phyloP scores from a whole-genome alignment of 2,329 filamentous ascomycete species.

The Penicillium sp. region DNA sequence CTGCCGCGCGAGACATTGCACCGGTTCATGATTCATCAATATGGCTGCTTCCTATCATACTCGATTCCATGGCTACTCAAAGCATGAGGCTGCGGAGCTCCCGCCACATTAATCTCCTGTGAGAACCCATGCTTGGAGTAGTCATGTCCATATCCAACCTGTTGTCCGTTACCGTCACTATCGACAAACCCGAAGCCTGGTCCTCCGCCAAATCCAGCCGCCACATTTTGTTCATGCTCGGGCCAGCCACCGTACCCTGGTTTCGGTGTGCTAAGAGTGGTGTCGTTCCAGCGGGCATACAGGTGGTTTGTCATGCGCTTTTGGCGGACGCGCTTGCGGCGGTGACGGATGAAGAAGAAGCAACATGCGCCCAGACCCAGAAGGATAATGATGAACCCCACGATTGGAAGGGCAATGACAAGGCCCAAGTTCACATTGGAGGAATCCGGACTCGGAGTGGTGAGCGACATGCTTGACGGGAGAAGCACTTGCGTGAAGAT shows the following conservation, averaged over 20 bases:
- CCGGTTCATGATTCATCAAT: not conserved
- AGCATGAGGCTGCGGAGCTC: not conserved
- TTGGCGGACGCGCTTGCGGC: slow-evolving; percentile 34
- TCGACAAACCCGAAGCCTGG: slow-evolving; percentile 26
- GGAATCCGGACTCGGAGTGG: slow-evolving; percentile 11
- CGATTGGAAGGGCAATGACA: slow-evolving; percentile 41
- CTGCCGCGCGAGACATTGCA: too few relatives aligned
- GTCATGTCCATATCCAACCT: slow-evolving; percentile 15
- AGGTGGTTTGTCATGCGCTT: slow-evolving; percentile 26
- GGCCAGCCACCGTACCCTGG: slow-evolving; percentile 19
- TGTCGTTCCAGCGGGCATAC: slow-evolving; percentile 34
- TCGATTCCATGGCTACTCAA: slow-evolving; percentile 1
- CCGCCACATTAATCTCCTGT: slow-evolving; percentile 10
- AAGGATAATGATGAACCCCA: slow-evolving; percentile 39
- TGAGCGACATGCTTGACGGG: slow-evolving; percentile 27
- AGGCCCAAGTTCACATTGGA: slow-evolving; percentile 33
- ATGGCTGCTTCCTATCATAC: slow-evolving; percentile 8
- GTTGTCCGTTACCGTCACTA: slow-evolving; percentile 24
- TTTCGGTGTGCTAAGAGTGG: slow-evolving; percentile 26
- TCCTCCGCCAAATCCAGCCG: slow-evolving; percentile 9
- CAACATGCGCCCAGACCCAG: slow-evolving; percentile 32
- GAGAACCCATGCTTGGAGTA: slow-evolving; percentile 8
- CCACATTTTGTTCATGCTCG: slow-evolving; percentile 2
- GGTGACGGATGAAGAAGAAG: slow-evolving; percentile 40
- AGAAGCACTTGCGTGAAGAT: slow-evolving; percentile 41